Conservation (phyloP, 2,329 filamentous ascomycete genomes). For the Pseudocercospora crystallina region DNA sequence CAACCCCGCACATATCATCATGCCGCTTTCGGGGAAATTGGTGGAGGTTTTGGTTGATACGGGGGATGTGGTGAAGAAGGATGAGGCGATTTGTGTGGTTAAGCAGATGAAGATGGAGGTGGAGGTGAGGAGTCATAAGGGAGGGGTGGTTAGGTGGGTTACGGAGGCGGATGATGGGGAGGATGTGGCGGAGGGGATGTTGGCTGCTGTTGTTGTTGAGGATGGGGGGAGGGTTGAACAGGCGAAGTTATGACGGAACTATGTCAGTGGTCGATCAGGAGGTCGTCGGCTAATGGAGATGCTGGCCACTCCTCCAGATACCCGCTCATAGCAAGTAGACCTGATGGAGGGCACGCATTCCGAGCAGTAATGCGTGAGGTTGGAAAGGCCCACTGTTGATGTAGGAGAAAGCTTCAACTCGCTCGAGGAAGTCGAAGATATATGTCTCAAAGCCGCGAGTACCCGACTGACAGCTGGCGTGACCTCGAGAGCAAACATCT, state of each 20-base stretch:
- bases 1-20: slow-evolving; percentile 53
- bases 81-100: slow-evolving; percentile 58
- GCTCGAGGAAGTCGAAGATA: too few relatives aligned
- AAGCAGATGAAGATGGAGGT: slow-evolving; percentile 71
- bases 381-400: too few relatives aligned
- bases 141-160: slow-evolving; percentile 53
- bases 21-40: slow-evolving; percentile 60
- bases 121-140: slow-evolving; percentile 55
- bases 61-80: slow-evolving; percentile 50
- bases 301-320: too few relatives aligned
- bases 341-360: too few relatives aligned
- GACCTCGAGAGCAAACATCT: too few relatives aligned
- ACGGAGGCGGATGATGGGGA: slow-evolving; percentile 55
- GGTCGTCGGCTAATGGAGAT: too few relatives aligned
- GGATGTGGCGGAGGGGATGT: slow-evolving; percentile 55
- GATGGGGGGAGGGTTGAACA: slow-evolving; percentile 36
- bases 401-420: too few relatives aligned
- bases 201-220: slow-evolving; percentile 54
- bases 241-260: slow-evolving; percentile 29
- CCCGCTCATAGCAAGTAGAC: too few relatives aligned
- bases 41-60: slow-evolving; percentile 59
- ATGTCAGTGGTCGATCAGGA: too few relatives aligned
- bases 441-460: too few relatives aligned
- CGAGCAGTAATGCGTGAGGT: too few relatives aligned
- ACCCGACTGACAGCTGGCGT: too few relatives aligned